These are phyloP conservation scores for Paecilomyces sp. DNA, from an alignment of 2,329 filamentous ascomycete species.

Conservation along the genomic window DNA sequence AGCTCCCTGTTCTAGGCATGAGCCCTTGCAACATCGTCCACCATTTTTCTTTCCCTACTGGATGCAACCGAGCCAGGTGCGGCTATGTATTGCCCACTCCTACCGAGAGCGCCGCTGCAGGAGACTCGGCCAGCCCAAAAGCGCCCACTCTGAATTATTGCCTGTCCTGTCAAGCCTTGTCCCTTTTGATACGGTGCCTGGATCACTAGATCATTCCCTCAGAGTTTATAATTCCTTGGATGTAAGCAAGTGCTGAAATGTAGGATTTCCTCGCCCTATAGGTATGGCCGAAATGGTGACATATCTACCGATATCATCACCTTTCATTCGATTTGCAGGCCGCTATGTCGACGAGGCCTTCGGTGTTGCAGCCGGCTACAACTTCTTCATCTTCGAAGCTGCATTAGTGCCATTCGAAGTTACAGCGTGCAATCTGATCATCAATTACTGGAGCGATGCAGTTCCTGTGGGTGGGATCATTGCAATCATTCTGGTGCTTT, in stretches of 20 bases:
- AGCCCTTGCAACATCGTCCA: not conserved
- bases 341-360: slow-evolving; percentile 44
- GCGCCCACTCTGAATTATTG: slow-evolving; percentile 5
- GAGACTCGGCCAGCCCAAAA: slow-evolving; percentile 1
- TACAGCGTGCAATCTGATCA: slow-evolving; percentile 43
- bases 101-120: not conserved
- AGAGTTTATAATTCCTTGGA: not conserved
- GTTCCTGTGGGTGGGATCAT: slow-evolving; percentile 42
- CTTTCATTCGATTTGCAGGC: slow-evolving; percentile 41
- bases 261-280: slow-evolving; percentile 13
- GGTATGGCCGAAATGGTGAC: slow-evolving; percentile 46
- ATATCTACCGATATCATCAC: slow-evolving; percentile 40
- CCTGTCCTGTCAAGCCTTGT: not conserved
- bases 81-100: not conserved
- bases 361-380: slow-evolving; percentile 42
- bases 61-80: not conserved
- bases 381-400: slow-evolving; percentile 47
- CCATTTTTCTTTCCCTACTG: not conserved
- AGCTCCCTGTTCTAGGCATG: slow-evolving; percentile 3
- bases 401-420: slow-evolving; percentile 47
- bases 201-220: not conserved
- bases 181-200: not conserved
- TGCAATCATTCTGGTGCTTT: slow-evolving; percentile 38
- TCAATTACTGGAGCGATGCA: slow-evolving; percentile 43
- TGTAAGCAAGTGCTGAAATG: slow-evolving; percentile 13